phyloP scores from a whole-genome alignment of 163 green algal species.

The Coccomyxa subellipsoidea region DNA sequence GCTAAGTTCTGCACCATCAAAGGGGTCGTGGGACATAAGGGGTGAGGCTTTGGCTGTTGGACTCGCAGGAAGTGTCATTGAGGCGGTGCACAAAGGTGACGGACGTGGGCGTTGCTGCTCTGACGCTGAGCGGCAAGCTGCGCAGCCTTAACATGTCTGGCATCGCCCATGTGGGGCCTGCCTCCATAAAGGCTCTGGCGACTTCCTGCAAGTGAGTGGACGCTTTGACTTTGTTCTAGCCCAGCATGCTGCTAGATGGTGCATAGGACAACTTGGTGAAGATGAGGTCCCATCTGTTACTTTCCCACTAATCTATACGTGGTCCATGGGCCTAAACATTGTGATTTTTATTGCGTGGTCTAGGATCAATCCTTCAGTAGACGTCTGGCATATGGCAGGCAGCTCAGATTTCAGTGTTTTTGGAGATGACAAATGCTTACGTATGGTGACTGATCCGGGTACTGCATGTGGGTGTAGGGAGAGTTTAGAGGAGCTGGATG shows the following conservation, averaged over 20 bases:
- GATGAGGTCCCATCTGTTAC: neutral
- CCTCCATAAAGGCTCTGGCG: slow-evolving; percentile 28
- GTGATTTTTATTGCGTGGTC: no score
- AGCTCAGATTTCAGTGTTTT: no score
- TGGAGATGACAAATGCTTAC: no score
- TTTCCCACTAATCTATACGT: neutral
- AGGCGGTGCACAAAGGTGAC: slow-evolving; percentile 40
- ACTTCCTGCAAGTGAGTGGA: slow-evolving; percentile 15
- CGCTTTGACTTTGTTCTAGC: neutral
- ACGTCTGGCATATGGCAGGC: no score
- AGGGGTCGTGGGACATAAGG: no score
- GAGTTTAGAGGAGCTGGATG: slow-evolving; percentile 43
- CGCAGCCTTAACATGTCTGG: slow-evolving; percentile 31
- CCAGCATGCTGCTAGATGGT: neutral
- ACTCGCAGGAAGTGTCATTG: slow-evolving; percentile 46
- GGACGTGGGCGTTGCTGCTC: slow-evolving; percentile 34
- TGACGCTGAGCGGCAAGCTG: slow-evolving; percentile 33
- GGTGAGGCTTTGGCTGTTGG: no score
- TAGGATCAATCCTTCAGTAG: no score
- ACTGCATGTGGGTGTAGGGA: no score
- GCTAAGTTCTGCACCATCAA: no score
- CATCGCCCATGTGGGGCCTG: slow-evolving; percentile 21
- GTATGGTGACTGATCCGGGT: no score
- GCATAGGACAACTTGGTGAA: neutral
- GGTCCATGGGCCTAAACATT: neutral